These are phyloP conservation scores for Fabrea salina DNA, from an alignment of 169 alveolate genomes.

Conservation along the genomic window DNA sequence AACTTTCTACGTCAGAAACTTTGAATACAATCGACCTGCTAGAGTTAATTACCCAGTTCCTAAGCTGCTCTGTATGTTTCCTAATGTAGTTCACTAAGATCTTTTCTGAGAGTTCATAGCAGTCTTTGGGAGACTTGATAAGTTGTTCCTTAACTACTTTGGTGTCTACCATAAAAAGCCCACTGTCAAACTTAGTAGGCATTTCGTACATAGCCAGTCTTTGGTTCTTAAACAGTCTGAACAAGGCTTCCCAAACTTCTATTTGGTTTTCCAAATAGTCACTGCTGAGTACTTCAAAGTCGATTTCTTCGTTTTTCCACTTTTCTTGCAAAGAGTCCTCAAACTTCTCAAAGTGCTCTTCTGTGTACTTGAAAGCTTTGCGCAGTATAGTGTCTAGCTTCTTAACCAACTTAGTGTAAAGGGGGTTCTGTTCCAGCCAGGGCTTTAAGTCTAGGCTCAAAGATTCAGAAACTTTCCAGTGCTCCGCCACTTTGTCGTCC, in stretches of 20 bases:
- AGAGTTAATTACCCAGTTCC: constrained; percentile 42
- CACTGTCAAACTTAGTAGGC: constrained; percentile 37
- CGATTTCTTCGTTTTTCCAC: constrained; percentile 50
- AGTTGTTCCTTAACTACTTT: constrained; percentile 27
- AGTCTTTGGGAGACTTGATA: constrained; percentile 39
- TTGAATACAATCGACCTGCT: constrained; percentile 15
- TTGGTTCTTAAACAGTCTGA: constrained; percentile 36
- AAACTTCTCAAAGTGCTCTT: constrained; percentile 34
- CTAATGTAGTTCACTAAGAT: constrained; percentile 36
- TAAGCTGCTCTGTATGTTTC: constrained; percentile 28
- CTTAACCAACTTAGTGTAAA: constrained; percentile 38
- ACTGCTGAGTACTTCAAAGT: constrained; percentile 33
- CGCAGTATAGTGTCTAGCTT: constrained; percentile 36
- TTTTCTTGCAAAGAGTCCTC: constrained; percentile 40
- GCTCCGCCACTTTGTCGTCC: constrained; percentile 73
- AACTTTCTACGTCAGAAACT: constrained; percentile 48
- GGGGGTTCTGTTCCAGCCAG: constrained; percentile 63
- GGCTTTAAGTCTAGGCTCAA: constrained; percentile 47
- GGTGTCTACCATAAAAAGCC: constrained; percentile 44
- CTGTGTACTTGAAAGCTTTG: constrained; percentile 45
- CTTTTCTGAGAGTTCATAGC: constrained; percentile 31
- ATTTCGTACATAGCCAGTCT: constrained; percentile 9
- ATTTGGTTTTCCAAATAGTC: constrained; percentile 47
- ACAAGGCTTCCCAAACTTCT: constrained; percentile 35
- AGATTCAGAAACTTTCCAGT: constrained; percentile 59